phyloP scores from a whole-genome alignment of 2,329 filamentous ascomycete genomes.

The Cladophialophora chaetospira region DNA sequence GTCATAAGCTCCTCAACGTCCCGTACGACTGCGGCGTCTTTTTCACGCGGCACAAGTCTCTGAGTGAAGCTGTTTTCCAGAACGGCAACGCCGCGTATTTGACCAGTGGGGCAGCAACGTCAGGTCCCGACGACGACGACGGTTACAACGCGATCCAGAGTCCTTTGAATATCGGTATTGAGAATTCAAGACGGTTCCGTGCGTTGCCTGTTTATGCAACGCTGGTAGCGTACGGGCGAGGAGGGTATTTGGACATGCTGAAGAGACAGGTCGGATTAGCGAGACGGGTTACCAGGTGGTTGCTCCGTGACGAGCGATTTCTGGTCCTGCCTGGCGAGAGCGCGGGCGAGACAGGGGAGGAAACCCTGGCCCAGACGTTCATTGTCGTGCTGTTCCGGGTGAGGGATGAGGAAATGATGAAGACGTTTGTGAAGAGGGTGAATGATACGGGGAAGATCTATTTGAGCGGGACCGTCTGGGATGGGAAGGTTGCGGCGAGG shows the following conservation, averaged over 20 bases:
- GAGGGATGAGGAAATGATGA: conserved; percentile 64
- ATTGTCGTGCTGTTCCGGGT: conserved; percentile 79
- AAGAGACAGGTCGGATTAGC: conserved; percentile 72
- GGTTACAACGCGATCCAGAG: conserved; percentile 61
- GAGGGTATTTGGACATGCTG: conserved; percentile 70
- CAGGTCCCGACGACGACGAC: conserved; percentile 37
- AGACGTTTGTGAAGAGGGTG: conserved; percentile 66
- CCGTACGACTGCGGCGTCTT: conserved; percentile 94
- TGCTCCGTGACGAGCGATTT: conserved; percentile 64
- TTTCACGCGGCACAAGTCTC: conserved; percentile 65
- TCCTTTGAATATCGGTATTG: conserved; percentile 81
- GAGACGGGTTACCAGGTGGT: conserved; percentile 64
- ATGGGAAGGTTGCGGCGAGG: conserved; percentile 71
- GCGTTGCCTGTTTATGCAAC: conserved; percentile 87
- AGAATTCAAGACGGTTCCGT: conserved; percentile 88
- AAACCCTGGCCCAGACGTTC: conserved; percentile 58
- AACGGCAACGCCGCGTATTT: conserved; percentile 83
- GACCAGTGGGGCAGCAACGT: conserved; percentile 1
- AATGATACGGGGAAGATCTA: conserved; percentile 76
- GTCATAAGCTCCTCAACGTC: conserved; percentile 91
- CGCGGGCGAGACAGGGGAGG: conserved; percentile 37
- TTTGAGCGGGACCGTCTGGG: conserved; percentile 79
- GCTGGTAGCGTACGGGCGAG: conserved; percentile 70
- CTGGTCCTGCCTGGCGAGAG: conserved; percentile 61
- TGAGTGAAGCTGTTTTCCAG: conserved; percentile 67